These are phyloP conservation scores for Pleurostoma richardsiae DNA, from an alignment of 2,329 filamentous ascomycete genomes.

Conservation along the genomic window DNA sequence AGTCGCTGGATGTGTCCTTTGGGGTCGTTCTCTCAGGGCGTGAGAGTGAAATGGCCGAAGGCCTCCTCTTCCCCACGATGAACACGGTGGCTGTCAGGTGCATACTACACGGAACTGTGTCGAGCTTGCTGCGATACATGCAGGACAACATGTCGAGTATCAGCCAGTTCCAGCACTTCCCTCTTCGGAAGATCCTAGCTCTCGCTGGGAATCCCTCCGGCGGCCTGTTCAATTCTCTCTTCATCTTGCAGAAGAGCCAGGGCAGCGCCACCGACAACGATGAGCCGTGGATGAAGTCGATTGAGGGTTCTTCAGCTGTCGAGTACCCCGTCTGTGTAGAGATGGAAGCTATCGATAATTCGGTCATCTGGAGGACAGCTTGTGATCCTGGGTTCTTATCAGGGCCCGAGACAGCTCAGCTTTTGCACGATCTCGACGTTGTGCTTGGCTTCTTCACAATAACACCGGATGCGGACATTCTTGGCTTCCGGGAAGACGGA, in stretches of 20 bases:
- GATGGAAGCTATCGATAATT: constrained; percentile 56
- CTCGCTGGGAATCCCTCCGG: constrained; percentile 44
- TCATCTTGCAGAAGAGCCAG: constrained; percentile 43
- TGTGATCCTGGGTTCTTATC: constrained; percentile 55
- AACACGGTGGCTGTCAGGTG: constrained; percentile 77
- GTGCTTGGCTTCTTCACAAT: constrained; percentile 53
- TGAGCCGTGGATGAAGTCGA: constrained; percentile 51
- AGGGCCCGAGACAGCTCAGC: constrained; percentile 30
- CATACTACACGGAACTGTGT: constrained; percentile 63
- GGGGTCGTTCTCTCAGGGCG: constrained; percentile 81
- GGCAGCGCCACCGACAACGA: not conserved
- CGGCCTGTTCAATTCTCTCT: constrained; percentile 50
- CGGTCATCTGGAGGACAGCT: constrained; percentile 67
- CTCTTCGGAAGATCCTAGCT: constrained; percentile 53
- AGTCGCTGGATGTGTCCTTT: constrained; percentile 70
- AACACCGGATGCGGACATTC: constrained; percentile 39
- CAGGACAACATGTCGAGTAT: constrained; percentile 65
- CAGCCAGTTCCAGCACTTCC: constrained; percentile 69
- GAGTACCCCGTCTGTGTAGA: constrained; percentile 83
- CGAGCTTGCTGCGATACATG: constrained; percentile 64
- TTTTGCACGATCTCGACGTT: constrained; percentile 56
- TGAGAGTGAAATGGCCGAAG: constrained; percentile 64
- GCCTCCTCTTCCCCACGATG: constrained; percentile 82
- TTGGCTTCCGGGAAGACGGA: constrained; percentile 45
- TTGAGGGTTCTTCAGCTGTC: constrained; percentile 60